phyloP scores from a whole-genome alignment of 164 flowering plant genomes.

The Umbilicus rupestris region DNA sequence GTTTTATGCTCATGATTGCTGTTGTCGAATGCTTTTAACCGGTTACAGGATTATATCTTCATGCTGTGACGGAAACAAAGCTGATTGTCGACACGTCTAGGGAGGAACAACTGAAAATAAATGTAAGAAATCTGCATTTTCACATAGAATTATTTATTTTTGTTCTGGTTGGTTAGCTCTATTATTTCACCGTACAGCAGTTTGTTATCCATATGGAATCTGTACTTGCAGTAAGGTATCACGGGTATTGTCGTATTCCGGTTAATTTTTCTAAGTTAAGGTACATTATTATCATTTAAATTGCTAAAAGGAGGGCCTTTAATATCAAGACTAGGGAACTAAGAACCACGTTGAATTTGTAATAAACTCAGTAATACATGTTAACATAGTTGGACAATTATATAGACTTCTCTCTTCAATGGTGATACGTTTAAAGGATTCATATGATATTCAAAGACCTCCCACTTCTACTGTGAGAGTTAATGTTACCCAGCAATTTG shows the following conservation, averaged over 20 bases:
- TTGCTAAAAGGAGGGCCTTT: background rate
- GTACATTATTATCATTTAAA: background rate
- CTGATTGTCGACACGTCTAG: slow-evolving; percentile 84
- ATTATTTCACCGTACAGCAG: background rate
- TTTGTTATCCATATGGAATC: background rate
- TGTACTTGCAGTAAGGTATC: background rate
- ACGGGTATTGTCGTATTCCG: background rate
- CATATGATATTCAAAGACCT: background rate
- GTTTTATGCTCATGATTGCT: background rate
- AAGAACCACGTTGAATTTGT: background rate
- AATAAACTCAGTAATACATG: background rate
- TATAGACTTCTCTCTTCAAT: background rate
- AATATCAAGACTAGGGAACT: background rate
- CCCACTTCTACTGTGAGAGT: too few relatives aligned
- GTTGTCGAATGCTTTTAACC: background rate
- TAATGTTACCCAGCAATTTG: background rate
- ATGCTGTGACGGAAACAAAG: slow-evolving; percentile 66
- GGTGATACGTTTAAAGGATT: background rate
- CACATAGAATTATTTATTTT: background rate
- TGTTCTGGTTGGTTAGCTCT: background rate
- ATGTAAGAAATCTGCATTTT: slow-evolving; percentile 28
- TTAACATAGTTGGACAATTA: background rate
- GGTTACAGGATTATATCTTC: slow-evolving; percentile 61
- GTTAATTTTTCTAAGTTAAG: background rate
- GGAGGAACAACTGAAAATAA: slow-evolving; percentile 63